phyloP scores from a whole-genome alignment of 768 basidiomycete genomes.

The Megacollybia marginata region DNA sequence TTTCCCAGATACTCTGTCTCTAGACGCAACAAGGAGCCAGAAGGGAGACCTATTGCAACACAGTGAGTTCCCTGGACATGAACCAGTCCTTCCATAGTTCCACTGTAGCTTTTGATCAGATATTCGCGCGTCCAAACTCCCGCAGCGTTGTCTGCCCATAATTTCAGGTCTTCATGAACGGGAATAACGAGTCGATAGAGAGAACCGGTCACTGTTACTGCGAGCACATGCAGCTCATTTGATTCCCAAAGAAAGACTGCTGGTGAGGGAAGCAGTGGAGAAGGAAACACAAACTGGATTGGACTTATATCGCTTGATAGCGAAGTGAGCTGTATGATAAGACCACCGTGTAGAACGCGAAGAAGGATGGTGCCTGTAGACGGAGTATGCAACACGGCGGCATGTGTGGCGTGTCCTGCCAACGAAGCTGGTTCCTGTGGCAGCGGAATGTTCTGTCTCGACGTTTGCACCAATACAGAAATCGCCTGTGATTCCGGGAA shows the following conservation, averaged over 20 bases:
- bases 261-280: constrained; percentile 56
- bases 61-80: constrained; percentile 63
- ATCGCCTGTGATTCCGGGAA: constrained; percentile 44
- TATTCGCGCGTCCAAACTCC: constrained; percentile 64
- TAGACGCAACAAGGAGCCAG: constrained; percentile 61
- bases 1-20: constrained; percentile 55
- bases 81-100: constrained; percentile 38
- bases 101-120: constrained; percentile 46
- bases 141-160: constrained; percentile 51
- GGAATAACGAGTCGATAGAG: constrained; percentile 70
- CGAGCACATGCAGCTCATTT: constrained; percentile 61
- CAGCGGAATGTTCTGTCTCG: constrained; percentile 45
- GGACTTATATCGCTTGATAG: constrained; percentile 57
- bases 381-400: constrained; percentile 48
- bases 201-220: constrained; percentile 59
- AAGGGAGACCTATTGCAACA: constrained; percentile 52
- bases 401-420: constrained; percentile 68
- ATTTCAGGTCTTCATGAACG: constrained; percentile 36
- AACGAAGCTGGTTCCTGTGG: constrained; percentile 34
- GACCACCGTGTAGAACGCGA: constrained; percentile 66
- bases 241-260: constrained; percentile 51
- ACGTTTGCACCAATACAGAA: constrained; percentile 50
- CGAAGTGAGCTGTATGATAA: constrained; percentile 73
- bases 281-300: constrained; percentile 74
- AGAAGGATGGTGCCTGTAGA: constrained; percentile 60